These are phyloP conservation scores for Themeda triandra DNA, from an alignment of 176 grass and related monocot genomes.

Conservation along the genomic window DNA sequence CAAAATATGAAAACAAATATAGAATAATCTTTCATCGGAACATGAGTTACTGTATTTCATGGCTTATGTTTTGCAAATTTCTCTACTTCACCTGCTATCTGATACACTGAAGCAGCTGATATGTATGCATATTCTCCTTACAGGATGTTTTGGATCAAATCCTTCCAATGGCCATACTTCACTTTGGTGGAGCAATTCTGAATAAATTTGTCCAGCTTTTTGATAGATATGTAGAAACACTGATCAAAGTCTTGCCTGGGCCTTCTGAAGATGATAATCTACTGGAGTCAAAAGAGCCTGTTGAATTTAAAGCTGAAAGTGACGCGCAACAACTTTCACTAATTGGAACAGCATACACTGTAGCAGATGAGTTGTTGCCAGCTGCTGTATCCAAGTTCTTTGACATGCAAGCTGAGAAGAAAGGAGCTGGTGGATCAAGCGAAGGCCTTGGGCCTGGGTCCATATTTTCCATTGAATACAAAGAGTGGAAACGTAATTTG, in stretches of 20 bases:
- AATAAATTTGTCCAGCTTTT: constrained; percentile 87
- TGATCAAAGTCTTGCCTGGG: constrained; percentile 81
- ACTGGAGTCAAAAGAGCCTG: constrained; percentile 61
- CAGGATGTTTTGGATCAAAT: constrained; percentile 95
- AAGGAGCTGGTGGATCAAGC: constrained; percentile 57
- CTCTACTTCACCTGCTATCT: background rate
- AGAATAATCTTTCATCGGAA: constrained; percentile 2
- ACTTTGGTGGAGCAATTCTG: constrained; percentile 88
- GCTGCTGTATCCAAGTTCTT: constrained; percentile 73
- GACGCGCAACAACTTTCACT: constrained; percentile 77
- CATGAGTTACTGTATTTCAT: background rate
- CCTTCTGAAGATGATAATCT: constrained; percentile 86
- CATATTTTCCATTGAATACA: constrained; percentile 64
- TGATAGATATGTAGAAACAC: constrained; percentile 72
- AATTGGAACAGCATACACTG: constrained; percentile 67
- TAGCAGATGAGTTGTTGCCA: constrained; percentile 86
- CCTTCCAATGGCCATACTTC: constrained; percentile 72
- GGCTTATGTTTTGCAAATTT: background rate
- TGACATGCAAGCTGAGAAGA: constrained; percentile 60
- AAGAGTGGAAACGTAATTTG: constrained; percentile 84
- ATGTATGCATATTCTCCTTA: constrained; percentile 32
- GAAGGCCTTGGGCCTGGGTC: constrained; percentile 50
- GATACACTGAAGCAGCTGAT: background rate
- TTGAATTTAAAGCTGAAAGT: constrained; percentile 81
- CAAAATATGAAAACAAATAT: background rate